Conservation (phyloP, 2,329 filamentous ascomycete species). For the Scytalidium sp. region DNA sequence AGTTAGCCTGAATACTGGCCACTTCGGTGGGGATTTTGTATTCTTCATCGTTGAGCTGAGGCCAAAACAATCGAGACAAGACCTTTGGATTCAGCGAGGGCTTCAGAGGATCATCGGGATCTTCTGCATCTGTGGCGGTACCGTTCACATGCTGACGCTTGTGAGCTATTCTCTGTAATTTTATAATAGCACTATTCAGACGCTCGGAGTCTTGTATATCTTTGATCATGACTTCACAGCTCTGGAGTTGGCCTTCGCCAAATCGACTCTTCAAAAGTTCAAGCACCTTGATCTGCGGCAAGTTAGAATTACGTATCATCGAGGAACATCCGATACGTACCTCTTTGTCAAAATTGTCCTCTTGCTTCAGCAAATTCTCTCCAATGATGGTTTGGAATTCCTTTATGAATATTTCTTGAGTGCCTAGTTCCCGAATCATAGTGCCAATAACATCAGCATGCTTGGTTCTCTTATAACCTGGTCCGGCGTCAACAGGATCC, state of each 20-base stretch:
- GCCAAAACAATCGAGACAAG: conserved; percentile 92
- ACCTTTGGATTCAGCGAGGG: conserved; percentile 74
- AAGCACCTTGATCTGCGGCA: conserved; percentile 63
- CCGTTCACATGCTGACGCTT: not conserved
- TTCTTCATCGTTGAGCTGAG: conserved; percentile 67
- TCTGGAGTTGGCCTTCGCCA: conserved; percentile 80
- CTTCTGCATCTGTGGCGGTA: conserved; percentile 23
- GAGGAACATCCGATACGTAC: conserved; percentile 14
- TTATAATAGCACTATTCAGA: conserved; percentile 66
- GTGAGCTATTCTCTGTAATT: conserved; percentile 37
- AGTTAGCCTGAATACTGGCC: conserved; percentile 60
- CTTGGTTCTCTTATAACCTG: conserved; percentile 86
- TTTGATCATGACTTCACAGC: conserved; percentile 95
- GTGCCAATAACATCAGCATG: conserved; percentile 90
- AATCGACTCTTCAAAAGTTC: conserved; percentile 86
- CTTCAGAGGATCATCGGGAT: conserved; percentile 25
- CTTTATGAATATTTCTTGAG: conserved; percentile 88
- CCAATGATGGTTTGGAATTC: conserved; percentile 90
- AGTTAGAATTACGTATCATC: conserved; percentile 11
- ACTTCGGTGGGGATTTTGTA: conserved; percentile 63
- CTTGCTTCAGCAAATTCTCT: conserved; percentile 69
- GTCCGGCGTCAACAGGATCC: conserved; percentile 87
- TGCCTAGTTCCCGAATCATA: conserved; percentile 82
- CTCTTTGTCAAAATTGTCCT: conserved; percentile 72
- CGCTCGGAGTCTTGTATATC: conserved; percentile 82